Percentiles rank a stretch among this genome's conserved stretches.
Evolutionary conservation across 2,329 filamentous ascomycete genomes (phyloP).

Genomic region (Monilinia fructigena): DNA sequence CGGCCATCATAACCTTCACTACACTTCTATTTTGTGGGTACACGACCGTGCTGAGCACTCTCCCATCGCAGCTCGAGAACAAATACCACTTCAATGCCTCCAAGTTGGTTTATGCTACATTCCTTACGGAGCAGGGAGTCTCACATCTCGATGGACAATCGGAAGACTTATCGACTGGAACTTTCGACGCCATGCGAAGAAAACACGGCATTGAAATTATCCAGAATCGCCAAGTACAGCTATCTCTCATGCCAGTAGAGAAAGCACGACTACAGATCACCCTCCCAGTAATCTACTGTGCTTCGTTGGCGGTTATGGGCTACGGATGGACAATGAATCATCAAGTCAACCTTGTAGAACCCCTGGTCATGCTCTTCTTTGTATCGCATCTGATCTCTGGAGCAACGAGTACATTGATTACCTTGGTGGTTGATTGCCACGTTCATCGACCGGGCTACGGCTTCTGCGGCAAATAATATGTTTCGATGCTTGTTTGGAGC

Average conservation of each 20-base stretch:
- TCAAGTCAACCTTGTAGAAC: slow-evolving; percentile 6
- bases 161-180: slow-evolving; percentile 62
- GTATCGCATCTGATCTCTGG: slow-evolving; percentile 32
- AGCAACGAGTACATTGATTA: slow-evolving; percentile 31
- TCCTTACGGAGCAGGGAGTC: slow-evolving; percentile 48
- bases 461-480: too few species aligned
- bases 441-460: too few species aligned
- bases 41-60: slow-evolving; percentile 46
- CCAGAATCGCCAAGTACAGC: slow-evolving; percentile 47
- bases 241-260: slow-evolving; percentile 38
- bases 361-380: slow-evolving; percentile 29
- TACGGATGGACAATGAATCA: slow-evolving; percentile 28
- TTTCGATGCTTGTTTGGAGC: too few species aligned
- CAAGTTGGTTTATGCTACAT: slow-evolving; percentile 31
- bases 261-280: slow-evolving; percentile 50
- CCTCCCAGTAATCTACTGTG: slow-evolving; percentile 50
- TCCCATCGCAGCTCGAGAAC: slow-evolving; percentile 42
- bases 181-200: slow-evolving; percentile 63
- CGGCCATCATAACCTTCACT: slow-evolving; percentile 45
- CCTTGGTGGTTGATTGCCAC: slow-evolving; percentile 13
- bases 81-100: slow-evolving; percentile 29
- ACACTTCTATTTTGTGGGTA: slow-evolving; percentile 50
- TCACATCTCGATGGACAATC: slow-evolving; percentile 48
- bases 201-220: slow-evolving; percentile 58
- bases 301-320: slow-evolving; percentile 4